phyloP scores from a whole-genome alignment of 345 rosid species.

The Eucalyptus tenuipes region DNA sequence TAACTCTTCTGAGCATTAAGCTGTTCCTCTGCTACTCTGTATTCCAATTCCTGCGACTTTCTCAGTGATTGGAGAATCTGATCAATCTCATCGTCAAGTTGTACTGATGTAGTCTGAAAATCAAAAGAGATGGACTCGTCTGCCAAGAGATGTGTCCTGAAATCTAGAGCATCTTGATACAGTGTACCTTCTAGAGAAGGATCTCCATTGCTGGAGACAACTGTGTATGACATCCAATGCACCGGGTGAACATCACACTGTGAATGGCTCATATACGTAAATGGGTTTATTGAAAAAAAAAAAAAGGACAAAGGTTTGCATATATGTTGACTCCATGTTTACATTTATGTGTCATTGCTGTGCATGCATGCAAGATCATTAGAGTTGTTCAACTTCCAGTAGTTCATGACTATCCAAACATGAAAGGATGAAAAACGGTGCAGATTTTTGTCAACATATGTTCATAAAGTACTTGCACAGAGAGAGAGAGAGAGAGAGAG shows the following conservation, averaged over 20 bases:
- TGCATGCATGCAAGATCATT: not conserved
- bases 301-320: not conserved
- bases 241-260: not conserved
- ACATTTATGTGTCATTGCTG: not conserved
- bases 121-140: conserved; percentile 15
- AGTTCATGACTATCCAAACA: not conserved
- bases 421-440: not conserved
- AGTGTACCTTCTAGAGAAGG: conserved; percentile 4
- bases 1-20: conserved; percentile 51
- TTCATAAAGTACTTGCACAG: not conserved
- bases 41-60: conserved; percentile 52
- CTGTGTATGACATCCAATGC: conserved; percentile 6
- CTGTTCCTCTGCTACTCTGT: conserved; percentile 50
- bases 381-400: not conserved
- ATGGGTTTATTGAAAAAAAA: not conserved
- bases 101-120: conserved; percentile 26
- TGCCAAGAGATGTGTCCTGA: not conserved
- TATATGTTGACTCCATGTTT: not conserved
- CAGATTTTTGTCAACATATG: not conserved
- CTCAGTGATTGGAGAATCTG: conserved; percentile 40
- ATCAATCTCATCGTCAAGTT: conserved; percentile 49
- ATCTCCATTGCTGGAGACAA: conserved; percentile 12
- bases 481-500: not conserved
- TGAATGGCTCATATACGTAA: not conserved
- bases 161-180: conserved; percentile 8